Conservation (phyloP, 2,329 filamentous ascomycete species). For the Fusarium citri region DNA sequence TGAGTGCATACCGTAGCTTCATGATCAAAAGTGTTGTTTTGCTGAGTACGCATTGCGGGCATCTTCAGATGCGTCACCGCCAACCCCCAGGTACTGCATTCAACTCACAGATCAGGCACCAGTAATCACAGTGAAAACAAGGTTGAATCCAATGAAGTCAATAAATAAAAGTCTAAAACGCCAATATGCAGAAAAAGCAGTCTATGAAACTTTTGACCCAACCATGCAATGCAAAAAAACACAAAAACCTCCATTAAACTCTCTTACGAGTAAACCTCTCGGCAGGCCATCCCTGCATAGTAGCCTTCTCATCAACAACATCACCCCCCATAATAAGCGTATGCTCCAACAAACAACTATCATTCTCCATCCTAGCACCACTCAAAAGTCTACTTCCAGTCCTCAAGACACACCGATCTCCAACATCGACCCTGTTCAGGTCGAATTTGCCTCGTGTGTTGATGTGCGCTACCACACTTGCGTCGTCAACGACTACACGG, state of each 20-base stretch:
- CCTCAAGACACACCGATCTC: conserved; percentile 4
- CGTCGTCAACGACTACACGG: conserved; percentile 7
- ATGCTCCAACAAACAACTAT: conserved; percentile 15
- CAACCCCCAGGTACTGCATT: no score
- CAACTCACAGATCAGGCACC: background rate
- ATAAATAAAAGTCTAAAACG: background rate
- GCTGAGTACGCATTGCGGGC: background rate
- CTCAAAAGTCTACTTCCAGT: conserved; percentile 13
- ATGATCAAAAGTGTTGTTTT: background rate
- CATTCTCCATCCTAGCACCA: conserved; percentile 13
- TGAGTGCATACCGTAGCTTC: no score
- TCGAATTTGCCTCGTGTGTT: conserved; percentile 21
- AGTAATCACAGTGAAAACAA: accelerated
- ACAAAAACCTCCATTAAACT: background rate
- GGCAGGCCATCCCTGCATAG: conserved; percentile 19
- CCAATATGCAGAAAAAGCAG: background rate
- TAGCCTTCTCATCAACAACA: conserved; percentile 6
- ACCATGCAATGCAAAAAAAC: background rate
- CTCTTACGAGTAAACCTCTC: conserved; percentile 5
- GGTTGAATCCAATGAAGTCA: background rate
- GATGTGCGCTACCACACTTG: conserved; percentile 17
- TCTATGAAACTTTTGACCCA: background rate
- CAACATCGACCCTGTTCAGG: conserved; percentile 9
- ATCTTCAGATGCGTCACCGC: background rate
- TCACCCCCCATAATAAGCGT: conserved; percentile 24